Conservation (phyloP, 805 yeast species). For the Grigorovia yakushimaensis region DNA sequence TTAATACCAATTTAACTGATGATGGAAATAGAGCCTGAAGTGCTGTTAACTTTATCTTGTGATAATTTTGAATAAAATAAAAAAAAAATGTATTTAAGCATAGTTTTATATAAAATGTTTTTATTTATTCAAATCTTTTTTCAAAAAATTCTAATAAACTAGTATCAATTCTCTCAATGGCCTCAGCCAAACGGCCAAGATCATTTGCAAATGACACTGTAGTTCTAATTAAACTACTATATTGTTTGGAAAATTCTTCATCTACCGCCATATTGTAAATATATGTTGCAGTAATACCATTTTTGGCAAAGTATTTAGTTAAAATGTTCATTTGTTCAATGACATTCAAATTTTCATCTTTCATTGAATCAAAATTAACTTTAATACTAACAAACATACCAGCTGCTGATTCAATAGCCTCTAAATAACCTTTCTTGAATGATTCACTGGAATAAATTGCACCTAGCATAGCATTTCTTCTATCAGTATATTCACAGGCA, state of each 20-base stretch:
- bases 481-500: slow-evolving; percentile 35
- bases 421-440: slow-evolving; percentile 32
- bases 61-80: no score
- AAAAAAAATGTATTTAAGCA: no score
- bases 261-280: slow-evolving; percentile 52
- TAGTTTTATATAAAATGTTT: no score
- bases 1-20: no score
- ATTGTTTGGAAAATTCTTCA: slow-evolving; percentile 30
- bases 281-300: slow-evolving; percentile 47
- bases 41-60: no score
- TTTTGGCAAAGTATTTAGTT: slow-evolving; percentile 33
- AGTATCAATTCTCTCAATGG: slow-evolving; percentile 40
- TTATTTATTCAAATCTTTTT: not conserved
- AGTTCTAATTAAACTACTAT: slow-evolving; percentile 46
- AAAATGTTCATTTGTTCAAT: slow-evolving; percentile 34
- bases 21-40: no score
- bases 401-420: slow-evolving; percentile 43
- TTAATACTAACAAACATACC: slow-evolving; percentile 51
- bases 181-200: slow-evolving; percentile 40
- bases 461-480: slow-evolving; percentile 33
- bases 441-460: slow-evolving; percentile 33
- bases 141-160: slow-evolving; percentile 34
- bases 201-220: slow-evolving; percentile 46
- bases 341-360: slow-evolving; percentile 12
- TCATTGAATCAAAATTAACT: slow-evolving; percentile 27